Evolutionary conservation across 805 yeast genomes (phyloP).

Genomic region (Pichia pseudocactophila): DNA sequence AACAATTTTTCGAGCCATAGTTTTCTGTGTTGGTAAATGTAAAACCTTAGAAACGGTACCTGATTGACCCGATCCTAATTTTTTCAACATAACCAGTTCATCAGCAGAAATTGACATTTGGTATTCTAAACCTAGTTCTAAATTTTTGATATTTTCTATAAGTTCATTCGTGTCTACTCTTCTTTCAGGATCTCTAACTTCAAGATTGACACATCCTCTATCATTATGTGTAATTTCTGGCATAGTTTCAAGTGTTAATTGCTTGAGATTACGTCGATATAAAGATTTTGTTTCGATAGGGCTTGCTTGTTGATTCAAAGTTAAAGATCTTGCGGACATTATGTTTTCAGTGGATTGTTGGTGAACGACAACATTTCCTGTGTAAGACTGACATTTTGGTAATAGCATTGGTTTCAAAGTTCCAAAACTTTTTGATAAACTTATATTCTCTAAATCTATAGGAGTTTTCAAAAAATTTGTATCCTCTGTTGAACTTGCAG

Average conservation of each 20-base stretch:
- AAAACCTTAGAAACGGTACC: conserved; percentile 86
- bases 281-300: conserved; percentile 31
- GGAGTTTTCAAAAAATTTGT: not conserved
- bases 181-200: conserved; percentile 23
- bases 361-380: conserved; percentile 5
- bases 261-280: conserved; percentile 51
- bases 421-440: not conserved
- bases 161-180: conserved; percentile 29
- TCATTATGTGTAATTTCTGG: not conserved
- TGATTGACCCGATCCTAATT: conserved; percentile 87
- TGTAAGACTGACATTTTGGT: not conserved
- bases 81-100: conserved; percentile 67
- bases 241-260: conserved; percentile 33
- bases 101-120: conserved; percentile 44
- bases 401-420: not conserved
- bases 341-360: conserved; percentile 10
- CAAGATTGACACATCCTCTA: conserved; percentile 5
- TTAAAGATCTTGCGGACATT: conserved; percentile 8
- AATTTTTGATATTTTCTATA: conserved; percentile 36
- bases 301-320: conserved; percentile 7
- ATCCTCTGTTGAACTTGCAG: conserved; percentile 9
- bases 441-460: too few species aligned
- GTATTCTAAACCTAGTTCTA: conserved; percentile 47
- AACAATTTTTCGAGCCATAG: conserved; percentile 85
- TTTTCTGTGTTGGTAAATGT: conserved; percentile 79